These are phyloP conservation scores for Fusarium praegraminearum DNA, from an alignment of 2,329 filamentous ascomycete genomes.

Conservation along the genomic window DNA sequence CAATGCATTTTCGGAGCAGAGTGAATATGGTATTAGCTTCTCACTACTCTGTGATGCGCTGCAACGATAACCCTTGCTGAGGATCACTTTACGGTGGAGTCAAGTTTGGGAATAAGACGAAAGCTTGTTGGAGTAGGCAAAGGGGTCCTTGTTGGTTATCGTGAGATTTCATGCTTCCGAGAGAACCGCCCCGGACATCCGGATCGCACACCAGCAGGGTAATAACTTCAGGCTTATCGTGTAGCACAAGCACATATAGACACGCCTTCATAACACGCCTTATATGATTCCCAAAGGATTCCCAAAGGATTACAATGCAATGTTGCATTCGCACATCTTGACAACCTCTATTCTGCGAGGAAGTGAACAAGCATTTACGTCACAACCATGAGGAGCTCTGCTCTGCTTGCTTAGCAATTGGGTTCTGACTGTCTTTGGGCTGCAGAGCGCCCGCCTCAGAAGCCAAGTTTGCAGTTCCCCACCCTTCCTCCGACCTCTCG, in stretches of 20 bases:
- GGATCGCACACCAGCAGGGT: background rate
- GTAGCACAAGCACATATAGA: background rate
- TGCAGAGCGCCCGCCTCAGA: conserved; percentile 31
- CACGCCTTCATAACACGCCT: conserved; percentile 14
- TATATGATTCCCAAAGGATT: background rate
- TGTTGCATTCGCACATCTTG: conserved; percentile 27
- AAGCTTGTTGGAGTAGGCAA: background rate
- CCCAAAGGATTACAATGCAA: conserved; percentile 13
- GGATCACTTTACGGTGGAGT: conserved; percentile 37
- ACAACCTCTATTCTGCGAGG: background rate
- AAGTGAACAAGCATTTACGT: conserved; percentile 27
- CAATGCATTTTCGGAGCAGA: background rate
- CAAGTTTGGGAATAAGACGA: background rate
- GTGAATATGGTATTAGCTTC: conserved; percentile 14
- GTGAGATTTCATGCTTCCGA: conserved; percentile 4
- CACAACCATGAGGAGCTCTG: conserved; percentile 21
- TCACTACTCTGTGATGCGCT: background rate
- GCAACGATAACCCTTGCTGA: conserved; percentile 28
- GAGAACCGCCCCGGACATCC: background rate
- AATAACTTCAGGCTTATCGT: conserved; percentile 9
- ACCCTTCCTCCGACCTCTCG: background rate
- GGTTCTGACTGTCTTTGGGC: conserved; percentile 41
- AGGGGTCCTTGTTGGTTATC: conserved; percentile 22
- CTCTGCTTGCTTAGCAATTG: conserved; percentile 24
- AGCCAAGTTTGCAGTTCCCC: conserved; percentile 30